Evolutionary conservation across 352 stramenopile species (phyloP).

Genomic region (Globisporangium parvum): DNA sequence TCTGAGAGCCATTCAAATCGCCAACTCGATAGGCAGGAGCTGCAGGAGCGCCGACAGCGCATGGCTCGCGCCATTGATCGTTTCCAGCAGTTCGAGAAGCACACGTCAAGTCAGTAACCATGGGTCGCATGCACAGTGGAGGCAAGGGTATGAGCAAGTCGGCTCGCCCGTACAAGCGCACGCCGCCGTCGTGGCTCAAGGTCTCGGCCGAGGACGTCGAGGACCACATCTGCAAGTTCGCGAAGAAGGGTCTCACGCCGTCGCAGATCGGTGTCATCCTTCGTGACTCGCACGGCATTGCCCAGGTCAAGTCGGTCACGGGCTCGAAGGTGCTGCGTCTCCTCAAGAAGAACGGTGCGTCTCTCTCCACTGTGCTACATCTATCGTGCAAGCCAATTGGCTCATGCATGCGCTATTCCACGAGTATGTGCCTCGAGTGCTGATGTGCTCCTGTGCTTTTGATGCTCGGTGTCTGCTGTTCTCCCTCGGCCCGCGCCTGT

Average conservation of each 20-base stretch:
- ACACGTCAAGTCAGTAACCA: conserved; percentile 57
- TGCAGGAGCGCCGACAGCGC: background rate
- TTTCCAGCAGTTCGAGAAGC: conserved; percentile 37
- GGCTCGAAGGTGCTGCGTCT: conserved; percentile 99
- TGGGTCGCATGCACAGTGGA: conserved; percentile 98
- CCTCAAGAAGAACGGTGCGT: conserved; percentile 98
- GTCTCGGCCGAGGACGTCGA: conserved; percentile 95
- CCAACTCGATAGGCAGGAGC: too few species aligned
- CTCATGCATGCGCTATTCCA: background rate
- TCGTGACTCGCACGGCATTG: conserved; percentile 98
- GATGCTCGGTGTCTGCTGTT: background rate
- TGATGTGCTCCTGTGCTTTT: conserved; percentile 22
- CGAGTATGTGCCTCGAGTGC: too few species aligned
- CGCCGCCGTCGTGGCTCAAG: conserved; percentile 98
- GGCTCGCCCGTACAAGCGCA: conserved; percentile 98
- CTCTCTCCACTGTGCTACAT: conserved; percentile 1
- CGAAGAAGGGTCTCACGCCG: conserved; percentile 97
- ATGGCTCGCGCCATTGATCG: conserved; percentile 41
- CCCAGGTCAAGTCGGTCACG: conserved; percentile 98
- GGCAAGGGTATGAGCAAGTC: conserved; percentile 99
- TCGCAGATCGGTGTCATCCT: conserved; percentile 99
- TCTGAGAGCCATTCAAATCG: conserved; percentile 1
- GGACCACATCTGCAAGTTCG: conserved; percentile 99
- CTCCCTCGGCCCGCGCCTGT: background rate
- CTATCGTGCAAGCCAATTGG: background rate